Conservation (phyloP, 202 grass and related monocot species). For the Musa balbisiana region DNA sequence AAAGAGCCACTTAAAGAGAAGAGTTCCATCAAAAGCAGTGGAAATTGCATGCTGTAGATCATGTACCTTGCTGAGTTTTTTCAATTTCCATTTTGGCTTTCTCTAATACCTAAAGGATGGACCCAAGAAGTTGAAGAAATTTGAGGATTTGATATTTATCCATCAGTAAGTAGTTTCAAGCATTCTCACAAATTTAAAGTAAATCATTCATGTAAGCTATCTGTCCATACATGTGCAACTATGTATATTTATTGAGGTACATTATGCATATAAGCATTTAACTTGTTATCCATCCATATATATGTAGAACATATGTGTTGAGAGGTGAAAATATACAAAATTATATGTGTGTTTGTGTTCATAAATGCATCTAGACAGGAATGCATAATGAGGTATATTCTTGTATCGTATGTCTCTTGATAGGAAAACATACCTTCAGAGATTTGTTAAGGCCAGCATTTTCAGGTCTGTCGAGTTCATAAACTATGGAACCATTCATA, state of each 20-base stretch:
- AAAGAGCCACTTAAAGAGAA: slow-evolving; percentile 12
- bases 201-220: background rate
- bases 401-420: background rate
- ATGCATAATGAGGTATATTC: no score
- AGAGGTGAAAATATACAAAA: background rate
- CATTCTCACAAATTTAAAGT: background rate
- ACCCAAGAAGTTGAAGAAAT: background rate
- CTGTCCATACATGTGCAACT: background rate
- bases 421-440: slow-evolving; percentile 41
- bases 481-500: slow-evolving; percentile 94
- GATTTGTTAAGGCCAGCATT: slow-evolving; percentile 77
- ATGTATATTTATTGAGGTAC: slow-evolving; percentile 7
- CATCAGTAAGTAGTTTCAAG: background rate
- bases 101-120: slow-evolving; percentile 46
- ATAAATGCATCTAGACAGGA: no score
- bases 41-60: slow-evolving; percentile 21
- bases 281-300: no score
- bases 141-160: background rate
- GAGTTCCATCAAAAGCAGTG: slow-evolving; percentile 12
- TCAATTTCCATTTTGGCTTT: slow-evolving; percentile 77
- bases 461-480: slow-evolving; percentile 87
- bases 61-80: slow-evolving; percentile 49
- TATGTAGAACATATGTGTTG: background rate
- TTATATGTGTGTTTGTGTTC: no score
- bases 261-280: slow-evolving; percentile 4